A percentile compares a stretch with the other conserved stretches of the same genome.
These are phyloP conservation scores for Pseudognaphalium luteoalbum DNA, from an alignment of 129 eudicot genomes.

Conservation along the genomic window DNA sequence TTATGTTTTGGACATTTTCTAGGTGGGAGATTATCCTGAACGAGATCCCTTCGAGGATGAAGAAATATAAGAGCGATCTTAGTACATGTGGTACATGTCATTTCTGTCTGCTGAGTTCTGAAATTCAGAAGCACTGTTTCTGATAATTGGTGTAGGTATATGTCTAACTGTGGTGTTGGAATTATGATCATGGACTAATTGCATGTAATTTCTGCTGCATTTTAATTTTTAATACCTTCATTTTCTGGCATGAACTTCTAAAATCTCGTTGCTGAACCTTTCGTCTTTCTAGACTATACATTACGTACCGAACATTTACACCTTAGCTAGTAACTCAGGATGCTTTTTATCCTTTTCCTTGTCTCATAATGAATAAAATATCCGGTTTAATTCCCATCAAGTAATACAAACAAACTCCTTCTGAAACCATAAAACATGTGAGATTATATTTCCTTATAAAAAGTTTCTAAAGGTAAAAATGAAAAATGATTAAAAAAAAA, in stretches of 20 bases:
- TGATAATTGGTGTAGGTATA: conserved; percentile 10
- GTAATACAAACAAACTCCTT: too few relatives aligned
- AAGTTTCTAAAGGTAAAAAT: too few relatives aligned
- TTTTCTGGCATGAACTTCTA: not conserved
- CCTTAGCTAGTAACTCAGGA: not conserved
- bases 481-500: too few relatives aligned
- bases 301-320: not conserved
- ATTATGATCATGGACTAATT: conserved; percentile 6
- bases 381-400: too few relatives aligned
- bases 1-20: conserved; percentile 22
- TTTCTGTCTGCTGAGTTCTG: not conserved
- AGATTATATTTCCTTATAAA: too few relatives aligned
- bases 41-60: conserved; percentile 86
- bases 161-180: conserved; percentile 1
- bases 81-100: not conserved
- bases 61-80: conserved; percentile 48
- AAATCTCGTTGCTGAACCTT: conserved; percentile 16
- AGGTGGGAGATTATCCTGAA: conserved; percentile 96
- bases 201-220: conserved; percentile 4
- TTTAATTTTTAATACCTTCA: not conserved
- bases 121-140: conserved; percentile 6
- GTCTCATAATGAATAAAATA: too few relatives aligned
- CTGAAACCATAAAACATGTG: too few relatives aligned
- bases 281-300: not conserved
- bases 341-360: too few relatives aligned